These are phyloP conservation scores for Maudiozyma serrabonitensis DNA, from an alignment of 805 yeast genomes.

Conservation along the genomic window DNA sequence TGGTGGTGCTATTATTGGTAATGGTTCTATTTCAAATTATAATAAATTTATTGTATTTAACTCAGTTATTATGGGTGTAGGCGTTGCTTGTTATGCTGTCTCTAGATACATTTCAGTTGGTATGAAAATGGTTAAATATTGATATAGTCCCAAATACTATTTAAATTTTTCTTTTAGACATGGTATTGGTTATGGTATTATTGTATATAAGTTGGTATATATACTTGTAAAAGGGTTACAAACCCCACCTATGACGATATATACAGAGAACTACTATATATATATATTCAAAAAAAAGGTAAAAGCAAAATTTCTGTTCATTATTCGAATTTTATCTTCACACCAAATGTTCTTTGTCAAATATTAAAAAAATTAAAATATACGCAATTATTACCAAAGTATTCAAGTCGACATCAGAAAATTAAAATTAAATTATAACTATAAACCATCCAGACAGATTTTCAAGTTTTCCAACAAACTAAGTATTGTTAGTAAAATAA, in stretches of 20 bases:
- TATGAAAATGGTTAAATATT: conserved; percentile 28
- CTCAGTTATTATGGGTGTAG: conserved; percentile 32
- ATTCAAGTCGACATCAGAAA: too few relatives aligned
- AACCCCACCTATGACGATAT: background rate
- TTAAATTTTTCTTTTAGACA: background rate
- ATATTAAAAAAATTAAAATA: too few relatives aligned
- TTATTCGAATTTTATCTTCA: too few relatives aligned
- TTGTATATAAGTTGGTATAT: background rate
- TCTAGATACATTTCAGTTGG: conserved; percentile 40
- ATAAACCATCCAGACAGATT: too few relatives aligned
- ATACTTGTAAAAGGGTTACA: background rate
- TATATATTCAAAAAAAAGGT: too few relatives aligned
- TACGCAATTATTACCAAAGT: too few relatives aligned
- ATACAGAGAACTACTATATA: background rate
- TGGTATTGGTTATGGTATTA: background rate
- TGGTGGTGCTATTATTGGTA: conserved; percentile 39
- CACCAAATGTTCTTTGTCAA: too few relatives aligned
- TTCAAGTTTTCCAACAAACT: too few relatives aligned
- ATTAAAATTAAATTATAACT: too few relatives aligned
- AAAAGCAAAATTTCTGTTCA: too few relatives aligned
- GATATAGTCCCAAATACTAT: background rate
- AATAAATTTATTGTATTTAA: conserved; percentile 37
- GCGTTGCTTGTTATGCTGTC: conserved; percentile 31
- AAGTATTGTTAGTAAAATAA: too few relatives aligned
- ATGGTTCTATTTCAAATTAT: conserved; percentile 28